phyloP scores from a whole-genome alignment of 192 early-diverging fungal species.

The Gamsiella multidivaricata region DNA sequence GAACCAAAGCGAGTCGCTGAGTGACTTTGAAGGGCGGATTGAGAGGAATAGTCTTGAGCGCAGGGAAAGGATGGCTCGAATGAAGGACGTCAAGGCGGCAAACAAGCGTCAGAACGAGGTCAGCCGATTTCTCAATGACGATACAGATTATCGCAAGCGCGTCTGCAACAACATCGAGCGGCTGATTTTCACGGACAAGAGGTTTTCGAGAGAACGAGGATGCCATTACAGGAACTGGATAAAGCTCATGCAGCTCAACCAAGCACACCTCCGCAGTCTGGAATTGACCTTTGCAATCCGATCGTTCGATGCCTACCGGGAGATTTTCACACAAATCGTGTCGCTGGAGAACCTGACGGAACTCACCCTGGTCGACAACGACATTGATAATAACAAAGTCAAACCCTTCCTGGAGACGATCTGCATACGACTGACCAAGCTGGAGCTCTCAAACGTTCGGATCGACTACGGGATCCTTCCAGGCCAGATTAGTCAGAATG shows the following conservation, averaged over 20 bases:
- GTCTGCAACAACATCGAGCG: constrained; percentile 22
- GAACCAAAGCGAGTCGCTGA: constrained; percentile 7
- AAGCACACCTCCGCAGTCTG: constrained; percentile 1
- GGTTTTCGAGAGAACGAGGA: constrained; percentile 21
- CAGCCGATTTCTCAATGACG: constrained; percentile 29
- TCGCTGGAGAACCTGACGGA: constrained; percentile 6
- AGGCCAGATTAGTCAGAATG: not conserved
- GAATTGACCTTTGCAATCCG: constrained; percentile 26
- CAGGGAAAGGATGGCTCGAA: not conserved
- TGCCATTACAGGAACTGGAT: constrained; percentile 35
- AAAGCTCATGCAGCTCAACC: constrained; percentile 17
- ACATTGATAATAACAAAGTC: constrained; percentile 16
- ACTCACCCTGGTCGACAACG: constrained; percentile 17
- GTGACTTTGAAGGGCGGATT: constrained; percentile 32
- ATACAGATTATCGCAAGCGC: constrained; percentile 7
- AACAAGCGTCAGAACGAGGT: constrained; percentile 24
- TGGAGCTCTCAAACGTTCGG: constrained; percentile 28
- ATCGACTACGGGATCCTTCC: constrained; percentile 9
- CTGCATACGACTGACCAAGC: constrained; percentile 14
- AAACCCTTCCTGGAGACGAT: constrained; percentile 23
- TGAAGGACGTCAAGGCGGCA: constrained; percentile 1
- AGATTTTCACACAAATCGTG: constrained; percentile 16
- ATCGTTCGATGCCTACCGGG: constrained; percentile 13
- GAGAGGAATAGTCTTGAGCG: constrained; percentile 3
- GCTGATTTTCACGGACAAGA: constrained; percentile 28